phyloP scores from a whole-genome alignment of 2,329 filamentous ascomycete species.

The Neofusicoccum sp. region DNA sequence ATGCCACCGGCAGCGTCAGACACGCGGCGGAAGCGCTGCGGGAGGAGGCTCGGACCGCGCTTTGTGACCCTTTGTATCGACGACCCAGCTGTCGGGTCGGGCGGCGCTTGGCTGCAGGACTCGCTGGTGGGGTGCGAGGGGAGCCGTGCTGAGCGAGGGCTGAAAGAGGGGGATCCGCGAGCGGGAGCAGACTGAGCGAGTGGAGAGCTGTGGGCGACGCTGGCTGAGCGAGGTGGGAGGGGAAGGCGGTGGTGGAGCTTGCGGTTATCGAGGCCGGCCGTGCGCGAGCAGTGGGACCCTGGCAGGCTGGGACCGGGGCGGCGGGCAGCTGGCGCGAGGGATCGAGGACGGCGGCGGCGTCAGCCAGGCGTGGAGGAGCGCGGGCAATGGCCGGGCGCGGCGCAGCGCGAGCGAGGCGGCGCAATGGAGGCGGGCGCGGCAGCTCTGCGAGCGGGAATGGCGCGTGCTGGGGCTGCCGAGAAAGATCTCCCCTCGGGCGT shows the following conservation, averaged over 20 bases:
- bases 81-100: constrained; percentile 7
- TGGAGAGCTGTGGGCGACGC: background rate
- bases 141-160: constrained; percentile 6
- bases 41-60: constrained; percentile 12
- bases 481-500: background rate
- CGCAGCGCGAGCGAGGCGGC: background rate
- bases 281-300: constrained; percentile 1
- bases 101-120: constrained; percentile 20
- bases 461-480: constrained; percentile 18
- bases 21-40: constrained; percentile 13
- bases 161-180: constrained; percentile 7
- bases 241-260: constrained; percentile 5
- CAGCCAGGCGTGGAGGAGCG: background rate
- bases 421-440: constrained; percentile 2
- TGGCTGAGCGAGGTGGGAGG: background rate
- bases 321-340: background rate
- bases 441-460: constrained; percentile 9
- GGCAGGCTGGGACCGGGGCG: background rate
- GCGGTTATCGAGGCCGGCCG: constrained; percentile 11
- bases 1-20: constrained; percentile 15
- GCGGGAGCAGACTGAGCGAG: background rate
- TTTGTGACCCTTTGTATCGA: constrained; percentile 14
- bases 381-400: background rate
- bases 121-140: constrained; percentile 5
- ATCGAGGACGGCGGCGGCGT: background rate